Evolutionary conservation across 495 filamentous ascomycete genomes (phyloP), one percentile per base, ranked within the genome.

Genomic region (Durotheca rogersii): DNA sequence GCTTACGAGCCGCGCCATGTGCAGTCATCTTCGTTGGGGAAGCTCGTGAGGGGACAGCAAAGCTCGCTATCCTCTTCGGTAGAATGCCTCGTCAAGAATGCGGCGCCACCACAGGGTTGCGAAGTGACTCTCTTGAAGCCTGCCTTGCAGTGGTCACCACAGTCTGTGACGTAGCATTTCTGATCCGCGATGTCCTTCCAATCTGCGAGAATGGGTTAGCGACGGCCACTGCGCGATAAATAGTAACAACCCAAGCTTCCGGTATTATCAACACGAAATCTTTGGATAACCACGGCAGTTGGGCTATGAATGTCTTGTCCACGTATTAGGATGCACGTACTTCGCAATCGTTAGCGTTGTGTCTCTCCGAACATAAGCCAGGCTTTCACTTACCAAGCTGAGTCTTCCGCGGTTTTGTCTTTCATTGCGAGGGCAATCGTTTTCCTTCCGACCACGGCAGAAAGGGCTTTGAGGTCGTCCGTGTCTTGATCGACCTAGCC

Each of bases 401-500:
- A n/a, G n/a, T n/a, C n/a, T n/a, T n/a, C n/a, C n/a, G n/a, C n/a
- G n/a, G n/a, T n/a, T n/a, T n/a, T n/a, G n/a, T n/a, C n/a, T n/a
- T n/a, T n/a, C n/a, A n/a, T n/a, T n/a, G n/a, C n/a, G 15, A 6
- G 31, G 12, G n/a, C 34, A 41, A 29, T 21, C 15, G 29, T 29
- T 14, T 37, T 37, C 7, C 14, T 11, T 0, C 44, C 44, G 2
- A 56, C 17, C 0, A 54, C 20, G 6, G 32, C 50, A 3, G 18
- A 6, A 9, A 62, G 45, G 1, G 48, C 51, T 12, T 33, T 10
- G 6, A 53, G 45, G 1, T 59, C 27, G 6, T 50, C 39, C 1
- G 42, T 48, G 43, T 70, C 69, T 17, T 53, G 59, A 18, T 64
- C 57, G n/a, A 66, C n/a, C n/a, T 47, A n/a, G n/a, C n/a, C n/a